phyloP scores from a whole-genome alignment of 805 yeast species.

The Starmerella powellii region DNA sequence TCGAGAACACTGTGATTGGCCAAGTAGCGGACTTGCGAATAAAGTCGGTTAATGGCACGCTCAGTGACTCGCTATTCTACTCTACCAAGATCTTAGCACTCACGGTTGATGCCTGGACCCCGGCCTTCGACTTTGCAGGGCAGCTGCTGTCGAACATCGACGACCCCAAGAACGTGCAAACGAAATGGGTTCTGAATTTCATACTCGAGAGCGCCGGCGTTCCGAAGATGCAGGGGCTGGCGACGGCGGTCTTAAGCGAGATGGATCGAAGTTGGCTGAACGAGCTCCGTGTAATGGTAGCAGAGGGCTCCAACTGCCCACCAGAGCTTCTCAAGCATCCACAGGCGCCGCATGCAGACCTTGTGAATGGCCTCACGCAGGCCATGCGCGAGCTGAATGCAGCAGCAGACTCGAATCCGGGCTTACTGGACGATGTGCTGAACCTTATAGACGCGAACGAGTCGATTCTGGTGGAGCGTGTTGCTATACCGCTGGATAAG shows the following conservation, averaged over 20 bases:
- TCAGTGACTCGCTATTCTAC: neutral
- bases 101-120: slow-evolving; percentile 7
- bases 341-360: neutral
- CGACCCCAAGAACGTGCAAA: neutral
- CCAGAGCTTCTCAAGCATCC: neutral
- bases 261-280: neutral
- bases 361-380: neutral
- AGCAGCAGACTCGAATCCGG: neutral
- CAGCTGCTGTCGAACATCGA: neutral
- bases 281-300: neutral
- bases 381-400: neutral
- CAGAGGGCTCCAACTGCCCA: neutral
- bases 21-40: neutral
- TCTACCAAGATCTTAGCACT: neutral
- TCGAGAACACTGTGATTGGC: slow-evolving; percentile 1
- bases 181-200: neutral
- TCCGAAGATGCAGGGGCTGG: neutral
- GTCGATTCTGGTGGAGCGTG: neutral
- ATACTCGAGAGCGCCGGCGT: neutral
- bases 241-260: neutral
- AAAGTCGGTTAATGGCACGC: neutral
- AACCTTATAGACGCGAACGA: slow-evolving; percentile 2
- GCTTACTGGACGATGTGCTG: neutral
- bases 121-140: neutral
- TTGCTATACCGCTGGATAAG: slow-evolving; percentile 3